Percentiles rank a stretch among this genome's conserved stretches.
Conservation (phyloP, 108 stramenopile genomes). For the Stephanodiscus minutulus region DNA sequence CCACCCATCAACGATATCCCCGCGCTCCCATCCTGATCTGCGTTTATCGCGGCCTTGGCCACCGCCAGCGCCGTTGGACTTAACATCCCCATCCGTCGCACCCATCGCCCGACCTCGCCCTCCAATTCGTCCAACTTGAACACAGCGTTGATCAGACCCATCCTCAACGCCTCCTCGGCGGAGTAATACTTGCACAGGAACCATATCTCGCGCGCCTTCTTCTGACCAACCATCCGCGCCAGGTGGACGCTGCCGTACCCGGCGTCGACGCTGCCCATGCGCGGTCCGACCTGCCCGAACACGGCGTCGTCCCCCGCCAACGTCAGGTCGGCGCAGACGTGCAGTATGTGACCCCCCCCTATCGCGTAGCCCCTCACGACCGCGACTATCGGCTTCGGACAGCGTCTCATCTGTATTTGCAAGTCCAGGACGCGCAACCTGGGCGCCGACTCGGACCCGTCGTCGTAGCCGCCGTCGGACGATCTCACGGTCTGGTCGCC, state of each 20-base stretch:
- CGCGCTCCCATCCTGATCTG: conserved; percentile 92
- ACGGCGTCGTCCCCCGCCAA: conserved; percentile 82
- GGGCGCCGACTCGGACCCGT: conserved; percentile 84
- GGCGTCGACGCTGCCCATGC: conserved; percentile 95
- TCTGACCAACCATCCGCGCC: conserved; percentile 90
- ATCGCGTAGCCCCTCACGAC: conserved; percentile 94
- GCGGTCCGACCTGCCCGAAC: conserved; percentile 92
- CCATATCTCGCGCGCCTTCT: conserved; percentile 94
- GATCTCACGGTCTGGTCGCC: conserved; percentile 90
- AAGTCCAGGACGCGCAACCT: conserved; percentile 85
- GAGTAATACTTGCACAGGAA: conserved; percentile 86
- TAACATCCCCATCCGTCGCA: conserved; percentile 82
- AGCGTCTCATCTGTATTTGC: conserved; percentile 92
- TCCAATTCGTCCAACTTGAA: conserved; percentile 74
- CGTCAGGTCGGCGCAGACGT: conserved; percentile 93
- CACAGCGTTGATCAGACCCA: conserved; percentile 90
- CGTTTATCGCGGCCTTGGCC: conserved; percentile 91
- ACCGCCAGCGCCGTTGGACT: conserved; percentile 92
- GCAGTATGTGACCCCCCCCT: conserved; percentile 95
- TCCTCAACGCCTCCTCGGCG: conserved; percentile 83
- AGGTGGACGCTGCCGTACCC: conserved; percentile 92
- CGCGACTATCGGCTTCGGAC: conserved; percentile 95
- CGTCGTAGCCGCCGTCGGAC: conserved; percentile 87
- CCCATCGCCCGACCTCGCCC: conserved; percentile 88
- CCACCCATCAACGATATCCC: conserved; percentile 93